Conservation (phyloP, 2,329 filamentous ascomycete genomes). For the Pyricularia sp. region DNA sequence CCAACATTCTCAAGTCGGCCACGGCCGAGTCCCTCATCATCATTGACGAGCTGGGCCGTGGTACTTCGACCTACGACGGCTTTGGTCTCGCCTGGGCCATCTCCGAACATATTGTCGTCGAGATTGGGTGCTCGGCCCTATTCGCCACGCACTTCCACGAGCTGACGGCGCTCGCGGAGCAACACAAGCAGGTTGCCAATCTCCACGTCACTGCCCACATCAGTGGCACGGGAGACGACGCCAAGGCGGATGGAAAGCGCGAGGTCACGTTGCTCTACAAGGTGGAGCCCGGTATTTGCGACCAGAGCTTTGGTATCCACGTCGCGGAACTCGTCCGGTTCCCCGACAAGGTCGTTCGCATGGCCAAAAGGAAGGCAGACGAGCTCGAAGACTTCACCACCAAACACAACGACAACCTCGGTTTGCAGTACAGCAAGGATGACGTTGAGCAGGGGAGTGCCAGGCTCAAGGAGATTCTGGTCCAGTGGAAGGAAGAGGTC, state of each 20-base stretch:
- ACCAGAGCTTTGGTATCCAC: constrained; percentile 97
- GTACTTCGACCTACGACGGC: constrained; percentile 95
- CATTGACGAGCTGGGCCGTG: constrained; percentile 93
- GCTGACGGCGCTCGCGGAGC: constrained; percentile 80
- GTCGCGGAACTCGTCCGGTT: constrained; percentile 95
- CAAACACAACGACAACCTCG: constrained; percentile 54
- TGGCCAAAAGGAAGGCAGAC: constrained; percentile 98
- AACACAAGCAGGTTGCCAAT: constrained; percentile 81
- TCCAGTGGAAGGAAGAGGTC: constrained; percentile 77
- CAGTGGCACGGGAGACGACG: constrained; percentile 30
- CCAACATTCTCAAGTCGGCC: constrained; percentile 95
- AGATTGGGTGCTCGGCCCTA: constrained; percentile 88
- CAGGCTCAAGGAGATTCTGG: constrained; percentile 73
- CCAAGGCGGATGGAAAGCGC: constrained; percentile 41
- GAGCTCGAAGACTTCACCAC: constrained; percentile 92
- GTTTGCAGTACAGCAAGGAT: constrained; percentile 61
- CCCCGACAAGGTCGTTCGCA: constrained; percentile 92
- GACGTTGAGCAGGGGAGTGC: constrained; percentile 85
- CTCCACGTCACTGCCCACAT: constrained; percentile 96
- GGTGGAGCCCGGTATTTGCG: constrained; percentile 89
- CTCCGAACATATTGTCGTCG: constrained; percentile 90
- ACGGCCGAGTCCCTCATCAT: constrained; percentile 95
- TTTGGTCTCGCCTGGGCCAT: constrained; percentile 99
- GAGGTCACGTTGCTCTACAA: constrained; percentile 96
- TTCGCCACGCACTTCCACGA: constrained; percentile 99